Evolutionary conservation across 2,329 filamentous ascomycete species (phyloP).

Genomic region (Grosmannia clavigera): DNA sequence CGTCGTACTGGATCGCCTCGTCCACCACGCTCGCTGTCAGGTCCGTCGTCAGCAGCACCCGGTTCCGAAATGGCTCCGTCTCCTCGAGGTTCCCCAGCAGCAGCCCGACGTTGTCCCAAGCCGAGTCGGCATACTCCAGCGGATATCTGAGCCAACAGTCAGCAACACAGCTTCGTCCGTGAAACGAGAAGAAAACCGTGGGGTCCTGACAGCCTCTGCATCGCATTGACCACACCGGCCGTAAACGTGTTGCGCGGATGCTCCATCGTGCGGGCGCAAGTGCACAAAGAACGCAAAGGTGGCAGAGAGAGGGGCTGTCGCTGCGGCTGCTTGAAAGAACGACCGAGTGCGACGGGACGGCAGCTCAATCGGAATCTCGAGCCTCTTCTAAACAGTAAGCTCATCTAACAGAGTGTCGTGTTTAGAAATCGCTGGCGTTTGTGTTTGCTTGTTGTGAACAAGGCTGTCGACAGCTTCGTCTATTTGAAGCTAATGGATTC

Average conservation of each 20-base stretch:
- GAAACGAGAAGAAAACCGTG: not conserved
- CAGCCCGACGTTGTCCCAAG: constrained; percentile 95
- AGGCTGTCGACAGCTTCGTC: no score
- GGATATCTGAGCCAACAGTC: not conserved
- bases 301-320: not conserved
- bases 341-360: no score
- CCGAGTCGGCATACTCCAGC: constrained; percentile 57
- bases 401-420: no score
- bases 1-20: constrained; percentile 69
- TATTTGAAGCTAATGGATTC: no score
- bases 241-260: not conserved
- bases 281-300: not conserved
- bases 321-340: no score
- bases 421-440: no score
- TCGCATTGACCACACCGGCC: not conserved
- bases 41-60: constrained; percentile 63
- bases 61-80: constrained; percentile 16
- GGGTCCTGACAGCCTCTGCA: not conserved
- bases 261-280: not conserved
- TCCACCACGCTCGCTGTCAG: constrained; percentile 79
- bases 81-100: constrained; percentile 34
- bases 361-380: no score
- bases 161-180: not conserved
- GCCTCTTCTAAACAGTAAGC: no score
- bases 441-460: no score